Conservation (phyloP, 2,329 filamentous ascomycete species). For the Ceratocystiopsis brevicomis region DNA sequence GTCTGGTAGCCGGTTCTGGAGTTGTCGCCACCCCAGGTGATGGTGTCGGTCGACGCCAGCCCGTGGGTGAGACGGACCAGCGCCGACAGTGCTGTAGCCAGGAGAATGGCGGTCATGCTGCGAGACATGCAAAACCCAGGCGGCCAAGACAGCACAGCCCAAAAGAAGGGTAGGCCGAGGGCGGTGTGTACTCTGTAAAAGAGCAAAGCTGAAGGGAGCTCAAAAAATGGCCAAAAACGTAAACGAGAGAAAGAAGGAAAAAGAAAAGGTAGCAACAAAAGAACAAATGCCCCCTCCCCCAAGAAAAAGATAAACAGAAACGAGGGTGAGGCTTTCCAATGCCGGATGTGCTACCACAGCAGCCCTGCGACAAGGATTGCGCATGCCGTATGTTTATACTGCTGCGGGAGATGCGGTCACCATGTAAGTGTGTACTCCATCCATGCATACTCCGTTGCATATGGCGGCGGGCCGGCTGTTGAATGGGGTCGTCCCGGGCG, state of each 20-base stretch:
- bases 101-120: not conserved
- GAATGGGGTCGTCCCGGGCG: too few relatives aligned
- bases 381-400: not conserved
- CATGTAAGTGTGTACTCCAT: too few relatives aligned
- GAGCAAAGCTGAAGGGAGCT: not conserved
- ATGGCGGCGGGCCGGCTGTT: too few relatives aligned
- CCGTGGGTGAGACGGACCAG: slow-evolving; percentile 17
- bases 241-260: not conserved
- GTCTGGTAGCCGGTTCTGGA: slow-evolving; percentile 32
- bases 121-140: not conserved
- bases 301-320: not conserved
- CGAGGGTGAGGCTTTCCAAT: too few relatives aligned
- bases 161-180: not conserved
- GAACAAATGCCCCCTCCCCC: not conserved
- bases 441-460: too few relatives aligned
- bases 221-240: not conserved
- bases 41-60: slow-evolving; percentile 31
- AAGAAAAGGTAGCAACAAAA: not conserved
- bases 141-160: not conserved
- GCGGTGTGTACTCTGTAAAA: not conserved
- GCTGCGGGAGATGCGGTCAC: too few relatives aligned
- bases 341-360: too few relatives aligned
- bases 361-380: not conserved
- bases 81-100: slow-evolving; percentile 12
- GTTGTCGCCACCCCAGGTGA: slow-evolving; percentile 41